Base-by-base conservation (phyloP, 2,329 filamentous ascomycete genomes). In the Aspergillus sp. region DNA sequence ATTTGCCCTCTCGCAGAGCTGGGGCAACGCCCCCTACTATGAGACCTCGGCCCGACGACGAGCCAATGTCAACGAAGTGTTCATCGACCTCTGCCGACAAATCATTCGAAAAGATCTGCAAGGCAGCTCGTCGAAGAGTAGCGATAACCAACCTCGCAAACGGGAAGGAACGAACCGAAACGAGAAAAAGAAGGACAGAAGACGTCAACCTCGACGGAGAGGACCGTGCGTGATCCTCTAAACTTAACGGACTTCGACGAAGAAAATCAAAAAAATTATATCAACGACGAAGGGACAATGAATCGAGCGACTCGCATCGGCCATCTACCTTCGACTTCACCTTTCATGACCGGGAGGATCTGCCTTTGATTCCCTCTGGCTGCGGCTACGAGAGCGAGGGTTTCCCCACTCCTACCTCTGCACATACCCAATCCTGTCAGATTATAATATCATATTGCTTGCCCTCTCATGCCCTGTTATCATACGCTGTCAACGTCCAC, bases 61-160 rank as follows among this genome's bases (percentile, higher is more conserved):
- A 70, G 90, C 90, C 63, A 96, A 96, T 68, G 92, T 96, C 16
- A 91, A 96, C 67, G 92, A 96, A 73, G 91, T 93, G 51, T 96
- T 96, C 76, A 80, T 91, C 65, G 90, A 95, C 74, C 83, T 96
- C 57, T 94, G 90, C 71, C 85, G 90, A 61, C 91, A 95, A 75
- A 92, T 96, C 78, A 86, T 95, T 59, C 84, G 87, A 62, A 90
- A 87, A 68, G 90, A 94, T 62, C 67, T 76, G 42, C 71, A 77
- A 58, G 71, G 74, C 12, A 76, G 72, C 49, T 66, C 73, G 42
- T 46, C 52, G 67, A 67, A 53, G 68, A 42, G 73, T 26, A 67
- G 63, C 20, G 69, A 68, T 7, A 63, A 69, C 46, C 61, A 65
- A 6, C 59, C 59, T n/a, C 71, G 73, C 49, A 76, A 75, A 63